Conservation (phyloP, 2,329 filamentous ascomycete genomes). For the Grosmannia clavigera region DNA sequence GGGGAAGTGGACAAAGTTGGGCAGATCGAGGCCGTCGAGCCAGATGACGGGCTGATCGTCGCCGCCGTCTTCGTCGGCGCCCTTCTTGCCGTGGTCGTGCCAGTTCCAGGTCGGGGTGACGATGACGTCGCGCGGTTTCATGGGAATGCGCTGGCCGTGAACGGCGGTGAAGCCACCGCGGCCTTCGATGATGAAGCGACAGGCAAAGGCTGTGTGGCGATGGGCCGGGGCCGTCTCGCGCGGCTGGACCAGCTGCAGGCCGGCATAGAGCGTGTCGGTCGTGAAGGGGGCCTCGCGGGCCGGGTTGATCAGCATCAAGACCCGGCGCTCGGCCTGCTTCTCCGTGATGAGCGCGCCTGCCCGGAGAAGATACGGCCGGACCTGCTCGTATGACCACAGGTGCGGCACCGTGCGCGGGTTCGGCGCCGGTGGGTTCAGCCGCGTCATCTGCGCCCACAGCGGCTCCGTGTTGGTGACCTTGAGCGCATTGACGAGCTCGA, state of each 20-base stretch:
- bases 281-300: conserved; percentile 32
- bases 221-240: conserved; percentile 39
- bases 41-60: conserved; percentile 36
- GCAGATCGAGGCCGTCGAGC: conserved; percentile 42
- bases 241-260: conserved; percentile 41
- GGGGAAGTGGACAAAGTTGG: conserved; percentile 34
- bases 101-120: conserved; percentile 43
- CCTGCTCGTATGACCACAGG: conserved; percentile 20
- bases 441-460: conserved; percentile 31
- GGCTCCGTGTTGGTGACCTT: conserved; percentile 14
- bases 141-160: conserved; percentile 33
- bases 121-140: conserved; percentile 40
- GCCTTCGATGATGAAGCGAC: conserved; percentile 43
- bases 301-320: conserved; percentile 26
- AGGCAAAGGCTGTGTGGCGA: conserved; percentile 39
- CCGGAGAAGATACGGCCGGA: conserved; percentile 20
- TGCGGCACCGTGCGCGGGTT: conserved; percentile 26
- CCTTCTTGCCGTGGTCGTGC: conserved; percentile 44
- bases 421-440: conserved; percentile 29
- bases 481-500: background rate
- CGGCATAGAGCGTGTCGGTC: conserved; percentile 42
- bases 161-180: conserved; percentile 41
- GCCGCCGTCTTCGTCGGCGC: conserved; percentile 15
- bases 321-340: conserved; percentile 24
- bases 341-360: conserved; percentile 21